phyloP scores from a whole-genome alignment of 2,329 filamentous ascomycete species.

The Hymenotorrendiella dingleyae region DNA sequence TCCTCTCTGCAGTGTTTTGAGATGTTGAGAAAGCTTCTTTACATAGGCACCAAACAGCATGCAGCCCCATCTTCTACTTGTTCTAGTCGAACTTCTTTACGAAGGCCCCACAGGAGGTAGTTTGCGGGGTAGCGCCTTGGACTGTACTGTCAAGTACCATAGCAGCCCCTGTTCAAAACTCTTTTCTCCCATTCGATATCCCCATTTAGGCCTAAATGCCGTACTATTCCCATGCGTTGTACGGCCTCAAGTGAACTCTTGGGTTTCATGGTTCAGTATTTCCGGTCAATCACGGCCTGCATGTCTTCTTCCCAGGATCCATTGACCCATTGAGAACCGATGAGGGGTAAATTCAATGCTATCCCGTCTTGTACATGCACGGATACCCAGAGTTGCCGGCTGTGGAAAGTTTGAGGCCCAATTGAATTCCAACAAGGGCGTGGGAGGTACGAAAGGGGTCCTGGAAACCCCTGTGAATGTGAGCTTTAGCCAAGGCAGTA shows the following conservation, averaged over 20 bases:
- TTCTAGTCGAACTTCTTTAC: too few relatives aligned
- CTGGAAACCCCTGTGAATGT: too few relatives aligned
- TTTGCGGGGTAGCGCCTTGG: constrained; percentile 13
- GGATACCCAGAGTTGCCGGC: constrained; percentile 3
- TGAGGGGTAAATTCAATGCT: not conserved
- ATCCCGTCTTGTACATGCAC: not conserved
- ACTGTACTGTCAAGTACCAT: constrained; percentile 11
- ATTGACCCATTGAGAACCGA: too few relatives aligned
- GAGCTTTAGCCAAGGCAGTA: constrained; percentile 8
- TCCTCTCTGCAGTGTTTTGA: too few relatives aligned
- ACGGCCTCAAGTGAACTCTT: not conserved
- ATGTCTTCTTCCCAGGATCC: too few relatives aligned
- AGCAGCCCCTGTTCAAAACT: not conserved
- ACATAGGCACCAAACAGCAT: too few relatives aligned
- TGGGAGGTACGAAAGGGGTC: not conserved
- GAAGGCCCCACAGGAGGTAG: constrained; percentile 2
- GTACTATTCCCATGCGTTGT: constrained; percentile 13
- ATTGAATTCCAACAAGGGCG: not conserved
- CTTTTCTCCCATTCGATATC: constrained; percentile 11
- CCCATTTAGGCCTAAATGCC: constrained; percentile 7
- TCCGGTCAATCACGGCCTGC: too few relatives aligned
- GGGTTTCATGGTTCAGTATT: too few relatives aligned
- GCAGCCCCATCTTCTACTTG: constrained; percentile 1
- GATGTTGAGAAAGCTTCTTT: too few relatives aligned
- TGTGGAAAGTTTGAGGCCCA: not conserved